Conservation (phyloP, 768 basidiomycete species). For the Candolleomyces eurysporus region DNA sequence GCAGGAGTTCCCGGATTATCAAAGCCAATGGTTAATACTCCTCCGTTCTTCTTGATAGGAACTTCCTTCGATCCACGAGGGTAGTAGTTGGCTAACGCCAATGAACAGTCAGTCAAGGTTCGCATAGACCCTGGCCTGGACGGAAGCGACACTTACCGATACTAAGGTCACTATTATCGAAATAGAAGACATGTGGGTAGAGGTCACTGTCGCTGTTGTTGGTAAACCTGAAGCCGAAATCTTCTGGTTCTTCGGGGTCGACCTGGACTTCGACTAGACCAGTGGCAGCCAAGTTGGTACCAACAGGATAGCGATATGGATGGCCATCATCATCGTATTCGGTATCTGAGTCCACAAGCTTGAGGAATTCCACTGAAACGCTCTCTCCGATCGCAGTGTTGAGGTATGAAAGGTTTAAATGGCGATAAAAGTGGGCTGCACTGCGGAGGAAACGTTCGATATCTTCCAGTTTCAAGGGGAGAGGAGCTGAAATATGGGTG, state of each 20-base stretch:
- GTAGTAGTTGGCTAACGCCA: constrained; percentile 2
- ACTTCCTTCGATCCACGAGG: background rate
- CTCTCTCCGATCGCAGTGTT: background rate
- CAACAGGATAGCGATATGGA: background rate
- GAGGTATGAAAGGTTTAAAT: constrained; percentile 1
- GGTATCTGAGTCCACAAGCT: constrained; percentile 8
- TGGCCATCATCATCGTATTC: background rate
- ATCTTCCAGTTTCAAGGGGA: background rate
- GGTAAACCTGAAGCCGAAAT: constrained; percentile 21
- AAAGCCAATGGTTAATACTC: constrained; percentile 29
- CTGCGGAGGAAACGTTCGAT: background rate
- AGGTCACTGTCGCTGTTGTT: constrained; percentile 20
- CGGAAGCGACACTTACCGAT: constrained; percentile 15
- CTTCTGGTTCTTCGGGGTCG: constrained; percentile 10
- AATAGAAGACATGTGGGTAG: constrained; percentile 25
- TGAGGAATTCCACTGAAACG: constrained; percentile 12
- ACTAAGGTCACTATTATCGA: constrained; percentile 26
- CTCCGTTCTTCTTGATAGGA: background rate
- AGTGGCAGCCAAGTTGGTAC: constrained; percentile 18
- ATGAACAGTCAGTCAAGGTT: no score
- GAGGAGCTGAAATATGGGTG: background rate
- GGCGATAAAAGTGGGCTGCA: constrained; percentile 4
- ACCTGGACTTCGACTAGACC: constrained; percentile 14
- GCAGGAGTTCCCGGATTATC: constrained; percentile 23
- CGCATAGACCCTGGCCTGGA: background rate